Evolutionary conservation across 2,329 filamentous ascomycete genomes (phyloP), one percentile per base, ranked within the genome.

Genomic region (Cadophora malorum): DNA sequence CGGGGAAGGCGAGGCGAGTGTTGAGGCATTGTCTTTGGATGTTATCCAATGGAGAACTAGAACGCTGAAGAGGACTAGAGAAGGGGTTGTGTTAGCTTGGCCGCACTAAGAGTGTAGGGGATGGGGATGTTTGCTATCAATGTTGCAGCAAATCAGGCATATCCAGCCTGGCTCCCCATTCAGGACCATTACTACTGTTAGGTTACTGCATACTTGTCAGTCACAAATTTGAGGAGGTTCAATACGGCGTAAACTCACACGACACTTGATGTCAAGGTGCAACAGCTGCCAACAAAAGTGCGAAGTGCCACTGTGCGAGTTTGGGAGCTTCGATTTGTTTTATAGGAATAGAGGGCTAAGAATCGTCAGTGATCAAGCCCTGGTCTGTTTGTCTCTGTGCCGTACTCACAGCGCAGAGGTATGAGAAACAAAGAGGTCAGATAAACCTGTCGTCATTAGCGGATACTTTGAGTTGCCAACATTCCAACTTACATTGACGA

Each of bases 81-180:
- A 38, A n/a, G 14, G 12, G 12, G 8, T 12, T 45, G 35, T 50
- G 50, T 62, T 16, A 53, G 45, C 9, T 45, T 23, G 23, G 50
- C 49, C 38, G 31, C 45, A 14, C 45, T 47, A 33, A 2, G 38
- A 3, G 25, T 41, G 12, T 25, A 21, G 63, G 47, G 35, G 52
- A 16, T 33, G 41, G 28, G 19, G 21, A 67, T 35, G 31, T 78
- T 74, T 77, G 88, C 87, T 84, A 74, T 90, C 88, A 69, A 83
- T 82, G 73, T 90, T 90, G 74, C 88, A 91, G 73, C 86, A 87
- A 80, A 89, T 87, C 4, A 90, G 81, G 71, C 87, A 90, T 2
- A 90, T 82, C 87, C 88, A 90, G 3, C 85, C 88, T 1, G 85
- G 87, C 74, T 90, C 88, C 14, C 88, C 88, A 28, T 86, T 78